Conservation (phyloP, 2,329 filamentous ascomycete genomes). For the Alternaria angustiovoidea region DNA sequence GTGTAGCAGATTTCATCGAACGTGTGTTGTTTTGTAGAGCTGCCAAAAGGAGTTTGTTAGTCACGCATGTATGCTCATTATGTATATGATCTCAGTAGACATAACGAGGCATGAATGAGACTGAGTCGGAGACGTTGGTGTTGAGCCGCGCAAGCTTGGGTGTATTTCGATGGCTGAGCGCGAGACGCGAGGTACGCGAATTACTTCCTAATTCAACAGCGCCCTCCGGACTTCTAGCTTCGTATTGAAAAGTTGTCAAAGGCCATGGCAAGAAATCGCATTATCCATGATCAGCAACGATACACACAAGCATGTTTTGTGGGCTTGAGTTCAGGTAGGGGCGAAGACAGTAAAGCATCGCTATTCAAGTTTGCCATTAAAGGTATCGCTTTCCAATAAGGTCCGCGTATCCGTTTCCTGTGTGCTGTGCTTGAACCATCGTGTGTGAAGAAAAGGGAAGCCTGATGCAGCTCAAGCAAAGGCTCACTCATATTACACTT, state of each 20-base stretch:
- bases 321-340: background rate
- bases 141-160: background rate
- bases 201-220: background rate
- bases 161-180: background rate
- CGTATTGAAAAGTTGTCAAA: background rate
- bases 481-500: constrained; percentile 39
- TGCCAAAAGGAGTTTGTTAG: no score
- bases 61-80: no score
- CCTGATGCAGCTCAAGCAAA: constrained; percentile 28
- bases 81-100: background rate
- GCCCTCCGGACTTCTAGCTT: background rate
- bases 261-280: background rate
- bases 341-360: background rate
- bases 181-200: background rate
- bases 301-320: background rate
- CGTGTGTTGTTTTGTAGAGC: no score
- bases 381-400: background rate
- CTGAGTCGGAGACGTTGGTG: background rate
- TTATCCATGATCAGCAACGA: background rate
- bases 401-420: background rate
- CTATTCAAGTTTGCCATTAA: background rate
- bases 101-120: background rate
- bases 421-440: constrained; percentile 13
- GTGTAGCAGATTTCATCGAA: no score
- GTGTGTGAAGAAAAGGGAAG: constrained; percentile 12